Conservation (phyloP, 148 eudicot genomes). For the Fagopyrum esculentum region DNA sequence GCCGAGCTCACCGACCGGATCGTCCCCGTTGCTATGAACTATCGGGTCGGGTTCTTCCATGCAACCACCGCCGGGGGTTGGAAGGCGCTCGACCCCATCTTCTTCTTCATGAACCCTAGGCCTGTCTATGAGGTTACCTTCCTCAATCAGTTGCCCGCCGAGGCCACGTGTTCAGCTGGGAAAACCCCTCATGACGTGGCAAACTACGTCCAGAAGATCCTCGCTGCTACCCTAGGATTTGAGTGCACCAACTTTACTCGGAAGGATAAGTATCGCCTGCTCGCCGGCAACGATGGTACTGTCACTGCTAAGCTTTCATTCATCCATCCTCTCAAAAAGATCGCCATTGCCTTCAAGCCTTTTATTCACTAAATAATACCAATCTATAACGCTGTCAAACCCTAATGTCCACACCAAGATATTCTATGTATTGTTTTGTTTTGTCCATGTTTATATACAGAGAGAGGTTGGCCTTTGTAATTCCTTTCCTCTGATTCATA, state of each 20-base stretch:
- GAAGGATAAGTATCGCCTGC: constrained; percentile 75
- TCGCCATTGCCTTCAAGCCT: constrained; percentile 30
- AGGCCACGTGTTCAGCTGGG: constrained; percentile 84
- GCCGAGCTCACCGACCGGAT: constrained; percentile 77
- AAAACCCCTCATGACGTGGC: constrained; percentile 89
- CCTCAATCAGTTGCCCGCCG: constrained; percentile 67
- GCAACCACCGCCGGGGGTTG: constrained; percentile 91
- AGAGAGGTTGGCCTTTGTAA: no score
- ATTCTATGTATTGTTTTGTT: no score
- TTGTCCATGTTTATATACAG: no score
- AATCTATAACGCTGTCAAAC: not conserved
- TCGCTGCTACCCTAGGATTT: constrained; percentile 81
- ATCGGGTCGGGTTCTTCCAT: constrained; percentile 77
- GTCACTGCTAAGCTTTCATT: constrained; percentile 29
- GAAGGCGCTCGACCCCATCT: constrained; percentile 81
- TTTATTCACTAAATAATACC: constrained; percentile 23
- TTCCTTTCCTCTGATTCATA: no score
- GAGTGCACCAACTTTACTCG: constrained; percentile 82
- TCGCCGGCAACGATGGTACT: constrained; percentile 81
- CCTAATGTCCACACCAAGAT: no score
- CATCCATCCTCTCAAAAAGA: constrained; percentile 20
- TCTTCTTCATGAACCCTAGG: constrained; percentile 91
- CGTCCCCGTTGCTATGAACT: constrained; percentile 90
- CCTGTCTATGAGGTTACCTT: constrained; percentile 87
- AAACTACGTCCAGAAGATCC: constrained; percentile 77